Base-by-base conservation (phyloP, 169 alveolate genomes). In the Babesia gibsoni region DNA sequence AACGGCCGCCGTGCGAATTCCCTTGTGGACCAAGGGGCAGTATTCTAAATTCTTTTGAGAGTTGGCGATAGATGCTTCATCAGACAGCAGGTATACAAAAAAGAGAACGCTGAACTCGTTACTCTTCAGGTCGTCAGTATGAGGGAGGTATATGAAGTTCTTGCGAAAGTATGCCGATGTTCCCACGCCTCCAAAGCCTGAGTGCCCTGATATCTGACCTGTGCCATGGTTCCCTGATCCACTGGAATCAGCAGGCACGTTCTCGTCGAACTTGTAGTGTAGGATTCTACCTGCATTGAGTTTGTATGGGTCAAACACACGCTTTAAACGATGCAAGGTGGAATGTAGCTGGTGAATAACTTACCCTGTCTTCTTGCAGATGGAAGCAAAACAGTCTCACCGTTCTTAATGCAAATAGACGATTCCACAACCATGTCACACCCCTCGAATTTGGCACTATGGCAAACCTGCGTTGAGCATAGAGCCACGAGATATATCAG, bases 151-250 rank as follows among this genome's bases (percentile, higher is more conserved):
- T 16, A 91, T 68, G 42, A 88, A 91, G 85, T 90, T 91, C 73
- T 84, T 72, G 37, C 95, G 70, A 74, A 91, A 91, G 68, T 88
- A 75, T 0, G 88, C 93, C 20, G 95, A 84, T 50, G 85, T 84
- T 16, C 95, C 94, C 8, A 77, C 61, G n/a, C 95, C 94, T 4
- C 94, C 94, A 53, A 91, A 84, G n/a, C 95, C 95, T 16, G 94
- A 30, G 43, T 90, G 91, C 10, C 94, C 94, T 58, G 83, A 77
- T 63, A 87, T 73, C 20, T 73, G 79, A n/a, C 95, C 95, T 3
- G 87, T 52, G 29, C 90, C 94, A 67, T 91, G 95, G 58, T 89
- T 90, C 25, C 94, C 83, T 30, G 52, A 82, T 16, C 95, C 95
- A 50, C 91, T 91, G 22, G 93, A 67, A 59, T 91, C 95, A 18